Conservation (phyloP, 129 eudicot species). For the Artemisia tridentata region DNA sequence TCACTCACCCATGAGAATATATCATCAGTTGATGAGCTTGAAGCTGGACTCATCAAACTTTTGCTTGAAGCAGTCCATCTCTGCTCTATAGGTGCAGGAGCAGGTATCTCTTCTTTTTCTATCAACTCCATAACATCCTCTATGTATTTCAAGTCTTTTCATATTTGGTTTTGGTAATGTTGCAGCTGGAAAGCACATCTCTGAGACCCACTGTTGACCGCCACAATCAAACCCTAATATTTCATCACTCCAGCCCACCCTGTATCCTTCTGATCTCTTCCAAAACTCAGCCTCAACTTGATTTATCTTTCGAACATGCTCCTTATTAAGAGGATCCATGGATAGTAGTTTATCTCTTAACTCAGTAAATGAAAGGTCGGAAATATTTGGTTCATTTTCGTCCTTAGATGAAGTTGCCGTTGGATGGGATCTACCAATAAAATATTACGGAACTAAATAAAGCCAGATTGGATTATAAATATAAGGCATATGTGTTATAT, state of each 20-base stretch:
- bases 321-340: constrained; percentile 78
- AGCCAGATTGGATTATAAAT: not conserved
- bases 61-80: constrained; percentile 86
- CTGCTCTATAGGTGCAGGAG: constrained; percentile 98
- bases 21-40: constrained; percentile 70
- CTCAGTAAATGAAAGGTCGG: constrained; percentile 78
- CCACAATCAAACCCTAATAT: constrained; percentile 98
- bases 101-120: constrained; percentile 82
- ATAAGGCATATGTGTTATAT: too few species aligned
- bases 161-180: constrained; percentile 78
- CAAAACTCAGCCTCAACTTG: constrained; percentile 95
- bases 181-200: constrained; percentile 92
- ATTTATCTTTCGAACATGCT: constrained; percentile 71
- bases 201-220: constrained; percentile 99
- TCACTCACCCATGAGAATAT: constrained; percentile 57
- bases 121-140: constrained; percentile 72
- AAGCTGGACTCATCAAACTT: constrained; percentile 95
- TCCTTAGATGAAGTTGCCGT: constrained; percentile 31
- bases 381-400: constrained; percentile 52
- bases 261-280: constrained; percentile 88
- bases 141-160: constrained; percentile 79
- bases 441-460: not conserved
- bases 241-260: constrained; percentile 98
- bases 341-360: constrained; percentile 83
- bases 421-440: constrained; percentile 48